Evolutionary conservation across 352 stramenopile species (phyloP), one percentile per base, ranked within the genome.

Genomic region (Pythium phragmitis): DNA sequence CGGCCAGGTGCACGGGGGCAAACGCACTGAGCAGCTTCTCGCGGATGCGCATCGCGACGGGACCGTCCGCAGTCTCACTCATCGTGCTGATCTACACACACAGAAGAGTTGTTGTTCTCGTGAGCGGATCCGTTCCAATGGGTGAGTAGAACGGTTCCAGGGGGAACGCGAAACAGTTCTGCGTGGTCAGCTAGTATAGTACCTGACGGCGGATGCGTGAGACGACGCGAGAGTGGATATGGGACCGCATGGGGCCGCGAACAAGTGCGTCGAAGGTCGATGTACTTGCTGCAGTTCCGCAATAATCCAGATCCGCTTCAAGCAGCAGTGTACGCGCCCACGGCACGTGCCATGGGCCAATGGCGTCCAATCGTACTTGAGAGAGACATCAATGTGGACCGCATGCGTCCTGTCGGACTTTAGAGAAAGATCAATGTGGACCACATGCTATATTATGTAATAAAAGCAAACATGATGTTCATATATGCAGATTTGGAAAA

Each of bases 21-120:
- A 96, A 92, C 12, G 83, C 80, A 7, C 56, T 61, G 45, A 66
- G 42, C 46, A 94, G 69, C 69, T 95, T 95, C 47, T 79, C 70
- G 42, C 73, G 79, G 60, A 94, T 94, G 50, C 79, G 77, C 33
- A 62, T 70, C 21, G 77, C 79, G 21, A 92, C 76, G 8, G 82
- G 79, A 0, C 82, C 85, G 12, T 63, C 42, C 2, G 47, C 34
- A 13, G 56, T n/a, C 59, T 13, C n/a, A 57, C 57, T 57, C 41
- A 74, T 64, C 19, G 60, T 73, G 73, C 85, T 88, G 16, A 64
- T 21, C 34, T 51, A 51, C 30, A 34, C 5, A 1, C 17, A 14
- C 34, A 51, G 7, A 51, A 36, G 4, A 30, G 42, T 43, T n/a
- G 0, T 17, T 17, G 37, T 48, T 48, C n/a, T 48, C 42, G 37